Evolutionary conservation across 2,329 filamentous ascomycete genomes (phyloP).

Genomic region (Atkinsonella texensis): DNA sequence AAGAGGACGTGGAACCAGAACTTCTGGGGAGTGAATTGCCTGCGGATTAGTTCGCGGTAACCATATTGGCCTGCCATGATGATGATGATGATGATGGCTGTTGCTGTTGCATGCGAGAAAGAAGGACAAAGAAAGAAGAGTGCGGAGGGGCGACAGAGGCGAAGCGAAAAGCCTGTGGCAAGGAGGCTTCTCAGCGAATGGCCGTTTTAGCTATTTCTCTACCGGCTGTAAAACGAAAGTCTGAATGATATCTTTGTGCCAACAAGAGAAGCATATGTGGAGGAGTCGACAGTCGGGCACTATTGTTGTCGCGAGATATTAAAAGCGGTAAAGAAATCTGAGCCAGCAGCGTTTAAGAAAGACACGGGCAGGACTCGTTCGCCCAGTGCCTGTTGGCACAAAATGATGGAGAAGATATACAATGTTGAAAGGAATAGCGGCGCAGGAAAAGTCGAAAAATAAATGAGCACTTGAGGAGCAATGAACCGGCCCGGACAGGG

Average conservation of each 20-base stretch:
- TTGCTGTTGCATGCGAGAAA: slow-evolving; percentile 6
- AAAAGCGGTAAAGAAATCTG: slow-evolving; percentile 28
- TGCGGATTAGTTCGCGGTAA: slow-evolving; percentile 35
- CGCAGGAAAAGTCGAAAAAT: not conserved
- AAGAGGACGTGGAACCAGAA: slow-evolving; percentile 71
- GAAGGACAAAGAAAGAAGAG: slow-evolving; percentile 16
- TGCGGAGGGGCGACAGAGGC: slow-evolving; percentile 43
- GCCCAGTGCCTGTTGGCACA: not conserved
- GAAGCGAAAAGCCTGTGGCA: not conserved
- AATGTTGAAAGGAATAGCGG: slow-evolving; percentile 5
- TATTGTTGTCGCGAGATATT: not conserved
- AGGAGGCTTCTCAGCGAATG: not conserved
- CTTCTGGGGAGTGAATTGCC: slow-evolving; percentile 59
- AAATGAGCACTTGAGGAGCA: not conserved
- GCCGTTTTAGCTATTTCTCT: not conserved
- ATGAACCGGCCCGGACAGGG: not conserved
- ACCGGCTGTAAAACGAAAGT: not conserved
- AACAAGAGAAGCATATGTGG: not conserved
- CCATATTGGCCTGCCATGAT: slow-evolving; percentile 29
- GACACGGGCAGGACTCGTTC: slow-evolving; percentile 7
- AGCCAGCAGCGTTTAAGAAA: slow-evolving; percentile 39
- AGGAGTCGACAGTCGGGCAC: not conserved
- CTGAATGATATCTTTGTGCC: no score
- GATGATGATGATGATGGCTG: not conserved
- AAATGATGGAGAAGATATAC: slow-evolving; percentile 12